Conservation (phyloP, 2,329 filamentous ascomycete species). For the Colletotrichum noveboracense region DNA sequence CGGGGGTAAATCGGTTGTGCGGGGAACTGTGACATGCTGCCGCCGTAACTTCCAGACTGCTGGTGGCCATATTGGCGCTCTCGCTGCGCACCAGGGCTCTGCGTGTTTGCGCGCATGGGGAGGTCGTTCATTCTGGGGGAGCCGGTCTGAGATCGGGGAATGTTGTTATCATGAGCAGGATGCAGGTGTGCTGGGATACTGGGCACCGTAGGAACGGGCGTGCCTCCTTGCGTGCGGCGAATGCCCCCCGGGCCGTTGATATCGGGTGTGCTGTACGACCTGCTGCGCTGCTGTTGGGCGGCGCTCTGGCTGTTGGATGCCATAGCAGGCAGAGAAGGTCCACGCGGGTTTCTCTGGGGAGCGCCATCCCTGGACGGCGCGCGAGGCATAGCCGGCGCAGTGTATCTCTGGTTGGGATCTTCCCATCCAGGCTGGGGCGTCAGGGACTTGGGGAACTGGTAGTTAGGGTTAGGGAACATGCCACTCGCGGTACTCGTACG, state of each 20-base stretch:
- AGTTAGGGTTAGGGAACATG: constrained; percentile 64
- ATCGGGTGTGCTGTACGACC: constrained; percentile 94
- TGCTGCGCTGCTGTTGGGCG: constrained; percentile 73
- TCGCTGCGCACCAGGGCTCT: constrained; percentile 72
- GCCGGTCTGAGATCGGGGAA: constrained; percentile 81
- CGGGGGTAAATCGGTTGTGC: constrained; percentile 58
- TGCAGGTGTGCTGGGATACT: constrained; percentile 77
- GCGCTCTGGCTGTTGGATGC: constrained; percentile 60
- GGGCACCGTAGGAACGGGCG: constrained; percentile 71
- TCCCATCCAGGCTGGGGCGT: constrained; percentile 72
- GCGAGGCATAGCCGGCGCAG: constrained; percentile 84
- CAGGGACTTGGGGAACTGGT: constrained; percentile 76
- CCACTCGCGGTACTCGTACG: constrained; percentile 77
- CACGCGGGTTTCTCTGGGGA: constrained; percentile 70
- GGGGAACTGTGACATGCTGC: constrained; percentile 61
- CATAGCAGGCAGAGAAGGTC: constrained; percentile 82
- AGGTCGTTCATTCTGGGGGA: constrained; percentile 74
- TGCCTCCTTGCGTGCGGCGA: constrained; percentile 59
- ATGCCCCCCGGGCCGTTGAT: constrained; percentile 75
- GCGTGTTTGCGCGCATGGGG: constrained; percentile 71
- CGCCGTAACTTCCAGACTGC: constrained; percentile 53
- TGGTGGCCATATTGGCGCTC: constrained; percentile 56
- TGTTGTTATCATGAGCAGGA: constrained; percentile 63
- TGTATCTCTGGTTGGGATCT: constrained; percentile 81
- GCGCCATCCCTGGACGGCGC: constrained; percentile 80